These are phyloP conservation scores for Eleusine coracana DNA, from an alignment of 176 grass and related monocot genomes.

Conservation along the genomic window DNA sequence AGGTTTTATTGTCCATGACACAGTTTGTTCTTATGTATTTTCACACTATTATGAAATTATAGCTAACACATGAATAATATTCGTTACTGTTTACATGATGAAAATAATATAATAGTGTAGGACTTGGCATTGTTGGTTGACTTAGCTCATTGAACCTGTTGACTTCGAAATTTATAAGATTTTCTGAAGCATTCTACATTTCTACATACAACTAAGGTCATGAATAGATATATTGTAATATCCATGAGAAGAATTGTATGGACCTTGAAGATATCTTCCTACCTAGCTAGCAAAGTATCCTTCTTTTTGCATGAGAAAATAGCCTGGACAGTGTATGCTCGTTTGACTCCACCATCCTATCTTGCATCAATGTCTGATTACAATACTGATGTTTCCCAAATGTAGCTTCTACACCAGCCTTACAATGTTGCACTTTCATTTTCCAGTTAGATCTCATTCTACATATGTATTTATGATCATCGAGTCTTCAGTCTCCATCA, in stretches of 20 bases:
- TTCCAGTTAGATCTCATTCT: background rate
- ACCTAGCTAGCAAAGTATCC: background rate
- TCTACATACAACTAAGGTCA: background rate
- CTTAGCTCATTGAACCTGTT: background rate
- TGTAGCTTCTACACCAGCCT: background rate
- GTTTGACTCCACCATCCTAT: background rate
- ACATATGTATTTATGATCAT: background rate
- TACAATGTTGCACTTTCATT: conserved; percentile 6
- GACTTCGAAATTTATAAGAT: background rate
- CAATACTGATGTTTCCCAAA: background rate
- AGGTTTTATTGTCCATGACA: conserved; percentile 4
- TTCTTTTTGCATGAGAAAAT: conserved; percentile 4
- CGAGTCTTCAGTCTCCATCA: background rate
- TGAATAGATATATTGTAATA: background rate
- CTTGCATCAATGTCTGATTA: background rate
- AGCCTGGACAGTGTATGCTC: background rate
- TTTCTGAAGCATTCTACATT: background rate
- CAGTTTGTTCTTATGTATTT: background rate
- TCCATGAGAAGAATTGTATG: background rate
- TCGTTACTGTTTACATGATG: background rate
- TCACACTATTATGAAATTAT: background rate
- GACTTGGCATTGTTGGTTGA: background rate
- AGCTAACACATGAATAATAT: background rate
- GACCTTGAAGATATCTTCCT: background rate
- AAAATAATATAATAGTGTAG: background rate